Conservation (phyloP, 306 rosid genomes). For the Vigna trinervia region DNA sequence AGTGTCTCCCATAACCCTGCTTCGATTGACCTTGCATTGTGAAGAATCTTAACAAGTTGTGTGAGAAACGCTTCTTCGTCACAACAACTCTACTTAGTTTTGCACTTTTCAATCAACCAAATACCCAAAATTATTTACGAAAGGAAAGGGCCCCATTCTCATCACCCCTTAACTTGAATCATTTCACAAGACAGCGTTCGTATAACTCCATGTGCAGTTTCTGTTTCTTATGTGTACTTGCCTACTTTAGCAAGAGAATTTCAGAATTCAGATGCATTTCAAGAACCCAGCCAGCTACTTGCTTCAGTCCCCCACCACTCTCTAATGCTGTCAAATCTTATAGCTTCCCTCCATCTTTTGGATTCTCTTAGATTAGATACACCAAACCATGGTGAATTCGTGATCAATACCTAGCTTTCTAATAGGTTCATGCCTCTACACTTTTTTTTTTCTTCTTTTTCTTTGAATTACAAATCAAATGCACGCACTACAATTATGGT, state of each 20-base stretch:
- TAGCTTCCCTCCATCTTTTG: slow-evolving; percentile 14
- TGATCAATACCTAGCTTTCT: neutral
- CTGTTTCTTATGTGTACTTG: slow-evolving; percentile 19
- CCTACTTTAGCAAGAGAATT: slow-evolving; percentile 12
- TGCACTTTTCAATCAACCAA: neutral
- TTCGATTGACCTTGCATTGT: slow-evolving; percentile 36
- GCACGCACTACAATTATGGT: no score
- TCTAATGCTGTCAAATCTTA: slow-evolving; percentile 59
- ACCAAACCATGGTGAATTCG: slow-evolving; percentile 37
- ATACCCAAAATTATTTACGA: neutral
- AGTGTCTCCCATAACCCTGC: slow-evolving; percentile 45
- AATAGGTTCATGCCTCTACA: slow-evolving; percentile 2
- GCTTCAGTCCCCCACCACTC: slow-evolving; percentile 46
- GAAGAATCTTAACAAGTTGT: slow-evolving; percentile 29
- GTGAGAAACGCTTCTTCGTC: slow-evolving; percentile 28
- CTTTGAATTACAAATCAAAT: neutral
- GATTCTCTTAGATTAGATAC: slow-evolving; percentile 40
- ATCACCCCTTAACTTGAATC: slow-evolving; percentile 3
- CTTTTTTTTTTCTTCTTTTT: no score
- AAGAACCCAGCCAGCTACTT: slow-evolving; percentile 6
- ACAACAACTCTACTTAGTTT: neutral
- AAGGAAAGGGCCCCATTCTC: neutral
- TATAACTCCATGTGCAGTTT: slow-evolving; percentile 39
- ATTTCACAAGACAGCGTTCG: slow-evolving; percentile 19
- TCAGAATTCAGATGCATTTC: slow-evolving; percentile 30